A percentile compares a stretch with the other conserved stretches of the same genome.
These are phyloP conservation scores for Arabis alpina DNA, from an alignment of 345 rosid species.

Conservation along the genomic window DNA sequence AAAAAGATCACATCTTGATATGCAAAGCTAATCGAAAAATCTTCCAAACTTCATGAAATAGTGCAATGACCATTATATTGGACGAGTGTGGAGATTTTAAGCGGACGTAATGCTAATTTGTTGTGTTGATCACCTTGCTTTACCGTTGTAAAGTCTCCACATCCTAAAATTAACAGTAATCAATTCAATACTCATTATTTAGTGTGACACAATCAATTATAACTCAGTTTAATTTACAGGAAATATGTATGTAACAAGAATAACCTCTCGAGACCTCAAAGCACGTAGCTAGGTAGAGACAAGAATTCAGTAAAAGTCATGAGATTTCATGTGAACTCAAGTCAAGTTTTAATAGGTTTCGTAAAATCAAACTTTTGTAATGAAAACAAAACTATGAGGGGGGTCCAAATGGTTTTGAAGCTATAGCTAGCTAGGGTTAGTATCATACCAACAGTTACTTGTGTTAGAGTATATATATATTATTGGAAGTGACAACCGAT, in stretches of 20 bases:
- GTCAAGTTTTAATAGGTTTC: slow-evolving; percentile 37
- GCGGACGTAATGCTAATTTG: not conserved
- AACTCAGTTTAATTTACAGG: not conserved
- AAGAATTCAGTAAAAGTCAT: slow-evolving; percentile 29
- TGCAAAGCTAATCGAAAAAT: no score
- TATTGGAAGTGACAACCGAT: slow-evolving; percentile 61
- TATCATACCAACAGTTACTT: slow-evolving; percentile 44
- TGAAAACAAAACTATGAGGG: slow-evolving; percentile 30
- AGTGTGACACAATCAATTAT: not conserved
- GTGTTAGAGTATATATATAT: slow-evolving; percentile 34
- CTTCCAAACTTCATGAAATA: no score
- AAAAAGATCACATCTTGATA: no score
- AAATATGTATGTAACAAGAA: not conserved
- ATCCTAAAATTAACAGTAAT: not conserved
- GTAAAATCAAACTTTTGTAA: slow-evolving; percentile 33
- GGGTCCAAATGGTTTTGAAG: slow-evolving; percentile 41
- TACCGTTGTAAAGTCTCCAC: not conserved
- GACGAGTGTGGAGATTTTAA: no score
- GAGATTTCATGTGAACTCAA: slow-evolving; percentile 39
- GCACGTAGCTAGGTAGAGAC: slow-evolving; percentile 30
- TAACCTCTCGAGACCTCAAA: slow-evolving; percentile 24
- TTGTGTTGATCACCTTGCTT: not conserved
- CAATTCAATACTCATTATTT: not conserved
- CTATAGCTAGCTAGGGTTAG: slow-evolving; percentile 48
- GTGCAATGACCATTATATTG: no score